These are phyloP conservation scores for Aegilops tauschii DNA, from an alignment of 176 grass and related monocot genomes.

Conservation along the genomic window DNA sequence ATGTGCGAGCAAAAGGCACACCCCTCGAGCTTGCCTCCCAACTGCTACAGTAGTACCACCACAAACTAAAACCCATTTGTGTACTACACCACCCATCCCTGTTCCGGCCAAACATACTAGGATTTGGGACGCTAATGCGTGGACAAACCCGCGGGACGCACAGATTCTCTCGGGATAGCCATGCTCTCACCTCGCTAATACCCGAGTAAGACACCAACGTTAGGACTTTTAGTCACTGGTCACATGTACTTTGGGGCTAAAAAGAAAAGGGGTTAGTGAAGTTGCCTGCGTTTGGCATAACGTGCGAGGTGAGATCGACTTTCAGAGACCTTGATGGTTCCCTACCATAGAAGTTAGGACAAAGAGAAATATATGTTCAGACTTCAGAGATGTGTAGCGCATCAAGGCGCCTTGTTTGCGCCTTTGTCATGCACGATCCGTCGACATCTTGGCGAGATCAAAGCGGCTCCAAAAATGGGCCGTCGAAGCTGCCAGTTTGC, in stretches of 20 bases:
- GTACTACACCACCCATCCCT: neutral
- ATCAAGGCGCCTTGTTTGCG: neutral
- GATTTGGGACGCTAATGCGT: slow-evolving; percentile 36
- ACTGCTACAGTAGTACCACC: neutral
- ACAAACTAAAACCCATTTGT: too few relatives aligned
- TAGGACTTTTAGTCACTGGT: neutral
- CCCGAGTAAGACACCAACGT: neutral
- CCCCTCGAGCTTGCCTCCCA: slow-evolving; percentile 17
- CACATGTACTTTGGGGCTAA: neutral
- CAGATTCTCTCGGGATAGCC: slow-evolving; percentile 44
- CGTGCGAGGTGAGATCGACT: too few relatives aligned
- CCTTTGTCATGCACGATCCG: neutral
- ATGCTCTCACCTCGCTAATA: neutral
- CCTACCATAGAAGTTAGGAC: neutral
- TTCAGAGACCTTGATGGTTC: too few relatives aligned
- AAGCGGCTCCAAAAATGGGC: neutral
- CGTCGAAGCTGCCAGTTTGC: neutral
- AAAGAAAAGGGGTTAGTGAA: neutral
- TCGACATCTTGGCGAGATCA: neutral
- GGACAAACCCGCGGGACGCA: slow-evolving; percentile 40
- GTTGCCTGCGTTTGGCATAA: neutral
- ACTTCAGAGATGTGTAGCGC: neutral
- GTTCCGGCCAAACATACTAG: neutral
- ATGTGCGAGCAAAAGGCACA: neutral
- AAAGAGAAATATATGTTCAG: neutral